A percentile compares a stretch with the other conserved stretches of the same genome.
Evolutionary conservation across 78 protist species (phyloP).

Genomic region (Dictyostelium purpureum): DNA sequence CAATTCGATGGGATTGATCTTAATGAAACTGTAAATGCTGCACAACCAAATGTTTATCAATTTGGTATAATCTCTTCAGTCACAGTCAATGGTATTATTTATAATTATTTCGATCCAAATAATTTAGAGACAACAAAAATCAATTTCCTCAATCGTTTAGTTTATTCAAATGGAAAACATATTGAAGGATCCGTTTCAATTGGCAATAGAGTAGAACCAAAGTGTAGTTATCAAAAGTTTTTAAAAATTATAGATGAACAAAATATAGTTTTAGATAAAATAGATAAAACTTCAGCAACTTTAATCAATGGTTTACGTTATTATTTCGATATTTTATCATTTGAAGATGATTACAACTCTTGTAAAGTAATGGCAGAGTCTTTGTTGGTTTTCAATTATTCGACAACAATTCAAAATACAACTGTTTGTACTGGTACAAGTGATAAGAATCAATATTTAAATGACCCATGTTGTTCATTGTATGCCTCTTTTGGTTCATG

Average conservation of each 20-base stretch:
- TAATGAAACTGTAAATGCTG: neutral
- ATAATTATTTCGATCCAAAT: neutral
- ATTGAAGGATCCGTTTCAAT: neutral
- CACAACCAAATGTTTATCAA: constrained; percentile 17
- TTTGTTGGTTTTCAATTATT: neutral
- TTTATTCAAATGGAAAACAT: neutral
- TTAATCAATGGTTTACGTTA: constrained; percentile 1
- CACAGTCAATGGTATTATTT: neutral
- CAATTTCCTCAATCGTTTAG: neutral
- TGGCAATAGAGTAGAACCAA: neutral
- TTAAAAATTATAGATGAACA: neutral
- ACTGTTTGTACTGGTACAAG: neutral
- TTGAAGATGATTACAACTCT: neutral
- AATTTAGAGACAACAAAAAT: neutral
- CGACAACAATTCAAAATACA: neutral
- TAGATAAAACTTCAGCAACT: neutral
- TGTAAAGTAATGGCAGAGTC: constrained; percentile 1
- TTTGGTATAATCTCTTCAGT: neutral
- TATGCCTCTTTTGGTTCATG: neutral
- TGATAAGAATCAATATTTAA: neutral
- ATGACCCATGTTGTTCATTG: constrained; percentile 48
- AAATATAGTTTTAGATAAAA: neutral
- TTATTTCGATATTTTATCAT: neutral
- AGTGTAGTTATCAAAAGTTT: neutral
- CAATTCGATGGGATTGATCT: neutral